A percentile compares a stretch with the other conserved stretches of the same genome.
Evolutionary conservation across 2,329 filamentous ascomycete species (phyloP).

Genomic region (Phialemonium atrogriseum): DNA sequence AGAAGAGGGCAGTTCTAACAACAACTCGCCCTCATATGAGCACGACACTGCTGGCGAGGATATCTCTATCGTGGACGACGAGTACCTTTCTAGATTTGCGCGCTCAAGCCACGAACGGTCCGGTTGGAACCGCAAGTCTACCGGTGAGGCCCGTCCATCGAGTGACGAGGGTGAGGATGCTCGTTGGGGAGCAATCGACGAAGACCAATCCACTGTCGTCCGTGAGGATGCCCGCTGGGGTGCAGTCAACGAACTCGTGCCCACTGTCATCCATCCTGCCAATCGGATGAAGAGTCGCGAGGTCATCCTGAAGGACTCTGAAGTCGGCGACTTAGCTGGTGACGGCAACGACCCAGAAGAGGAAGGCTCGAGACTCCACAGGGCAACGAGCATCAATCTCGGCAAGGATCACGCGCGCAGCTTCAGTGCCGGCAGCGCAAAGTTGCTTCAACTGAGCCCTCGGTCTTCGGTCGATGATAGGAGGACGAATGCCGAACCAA

Average conservation of each 20-base stretch:
- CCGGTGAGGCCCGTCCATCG: constrained; percentile 44
- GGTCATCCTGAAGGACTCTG: constrained; percentile 38
- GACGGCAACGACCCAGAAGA: constrained; percentile 24
- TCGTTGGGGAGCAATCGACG: constrained; percentile 42
- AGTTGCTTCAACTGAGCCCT: constrained; percentile 59
- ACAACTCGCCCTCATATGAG: constrained; percentile 29
- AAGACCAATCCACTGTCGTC: constrained; percentile 48
- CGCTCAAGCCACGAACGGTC: constrained; percentile 17
- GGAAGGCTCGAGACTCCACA: constrained; percentile 34
- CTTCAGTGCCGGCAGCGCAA: constrained; percentile 71
- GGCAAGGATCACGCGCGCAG: constrained; percentile 58
- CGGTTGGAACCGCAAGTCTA: constrained; percentile 29
- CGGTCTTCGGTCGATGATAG: constrained; percentile 44
- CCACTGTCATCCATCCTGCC: constrained; percentile 46
- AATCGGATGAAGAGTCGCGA: constrained; percentile 43
- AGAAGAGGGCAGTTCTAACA: constrained; percentile 36
- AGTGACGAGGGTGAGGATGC: constrained; percentile 49
- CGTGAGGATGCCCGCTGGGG: constrained; percentile 41
- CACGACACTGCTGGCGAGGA: constrained; percentile 52
- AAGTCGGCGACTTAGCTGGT: constrained; percentile 25
- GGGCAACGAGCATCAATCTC: constrained; percentile 64
- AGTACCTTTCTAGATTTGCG: constrained; percentile 56
- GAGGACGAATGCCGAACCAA: constrained; percentile 19
- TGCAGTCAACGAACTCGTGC: constrained; percentile 36
- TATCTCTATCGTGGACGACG: constrained; percentile 57